Evolutionary conservation across 495 filamentous ascomycete genomes (phyloP), one percentile per base, ranked within the genome.

Genomic region (Hypoxylon lienhwacheense): DNA sequence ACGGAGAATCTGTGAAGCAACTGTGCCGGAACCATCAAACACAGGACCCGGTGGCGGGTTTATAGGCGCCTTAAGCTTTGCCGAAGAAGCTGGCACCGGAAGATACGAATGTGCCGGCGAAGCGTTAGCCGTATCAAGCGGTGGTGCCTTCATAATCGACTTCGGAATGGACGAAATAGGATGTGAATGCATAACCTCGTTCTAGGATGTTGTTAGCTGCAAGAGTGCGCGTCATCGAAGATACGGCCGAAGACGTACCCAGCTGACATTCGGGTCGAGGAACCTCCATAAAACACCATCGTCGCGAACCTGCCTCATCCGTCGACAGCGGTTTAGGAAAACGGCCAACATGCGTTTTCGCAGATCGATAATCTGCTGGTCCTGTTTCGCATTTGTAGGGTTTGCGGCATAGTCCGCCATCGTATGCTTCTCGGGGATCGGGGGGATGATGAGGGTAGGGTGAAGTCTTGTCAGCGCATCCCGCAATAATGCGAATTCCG

Each of bases 381-480:
- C 95, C 71, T 97, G 93, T 70, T 97, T 98, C 20, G 93, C 93
- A 66, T 91, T 96, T 21, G 93, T 97, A 0, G 93, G 93, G 58
- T 96, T 96, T 14, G 95, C 91, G 17, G 93, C 93, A 68, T 98
- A 98, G 66, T 98, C 93, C 37, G 93, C 92, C 86, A 97, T 92
- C 44, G 89, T 90, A 66, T 97, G 93, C 69, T 98, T 98, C 73
- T 98, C 93, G 6, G 93, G 93, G 56, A 98, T 98, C 1, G 93
- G 93, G 0, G 93, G 93, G 43, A 98, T 88, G 54, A 98, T 85
- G 25, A 97, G 81, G 2, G 93, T 97, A 1, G 93, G 93, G 61
- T 97, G 95, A 47, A 98, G 77, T 53, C 87, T 86, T 15, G 90
- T 88, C 12, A 98, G 81, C 1, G 91, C 91, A 61, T 89, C 85